phyloP scores from a whole-genome alignment of 805 yeast genomes.

The Candida qinlingensis region DNA sequence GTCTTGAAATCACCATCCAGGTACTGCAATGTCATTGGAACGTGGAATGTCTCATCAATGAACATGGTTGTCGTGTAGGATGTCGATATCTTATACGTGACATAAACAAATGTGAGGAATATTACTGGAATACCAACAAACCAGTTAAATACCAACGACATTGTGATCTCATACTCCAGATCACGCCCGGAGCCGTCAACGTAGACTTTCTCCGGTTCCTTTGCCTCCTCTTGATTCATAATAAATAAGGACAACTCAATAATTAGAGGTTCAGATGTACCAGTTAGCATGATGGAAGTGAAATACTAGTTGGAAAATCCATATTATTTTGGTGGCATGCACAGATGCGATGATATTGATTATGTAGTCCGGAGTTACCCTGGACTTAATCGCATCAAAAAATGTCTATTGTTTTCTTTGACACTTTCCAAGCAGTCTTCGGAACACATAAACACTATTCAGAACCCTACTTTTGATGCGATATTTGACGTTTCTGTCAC shows the following conservation, averaged over 20 bases:
- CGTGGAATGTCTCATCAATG: constrained; percentile 81
- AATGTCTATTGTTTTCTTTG: no score
- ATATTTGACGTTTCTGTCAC: neutral
- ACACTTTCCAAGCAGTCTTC: no score
- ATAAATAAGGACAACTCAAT: no score
- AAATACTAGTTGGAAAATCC: no score
- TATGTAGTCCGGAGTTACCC: no score
- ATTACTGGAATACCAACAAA: constrained; percentile 28
- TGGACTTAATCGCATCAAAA: no score
- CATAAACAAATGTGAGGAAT: constrained; percentile 20
- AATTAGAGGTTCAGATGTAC: no score
- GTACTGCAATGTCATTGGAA: constrained; percentile 70
- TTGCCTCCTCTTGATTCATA: neutral
- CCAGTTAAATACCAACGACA: constrained; percentile 27
- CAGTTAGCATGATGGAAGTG: no score
- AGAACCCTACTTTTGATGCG: neutral
- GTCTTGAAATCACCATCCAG: constrained; percentile 51
- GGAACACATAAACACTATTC: no score
- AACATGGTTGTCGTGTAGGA: constrained; percentile 28
- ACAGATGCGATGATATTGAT: no score
- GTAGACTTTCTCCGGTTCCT: neutral
- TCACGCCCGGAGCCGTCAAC: constrained; percentile 11
- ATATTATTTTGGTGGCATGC: no score
- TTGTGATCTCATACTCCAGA: constrained; percentile 22
- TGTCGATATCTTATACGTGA: constrained; percentile 27